A percentile compares a stretch with the other conserved stretches of the same genome.
phyloP scores from a whole-genome alignment of 2,329 filamentous ascomycete species.

The Aspergillus phoenicis region DNA sequence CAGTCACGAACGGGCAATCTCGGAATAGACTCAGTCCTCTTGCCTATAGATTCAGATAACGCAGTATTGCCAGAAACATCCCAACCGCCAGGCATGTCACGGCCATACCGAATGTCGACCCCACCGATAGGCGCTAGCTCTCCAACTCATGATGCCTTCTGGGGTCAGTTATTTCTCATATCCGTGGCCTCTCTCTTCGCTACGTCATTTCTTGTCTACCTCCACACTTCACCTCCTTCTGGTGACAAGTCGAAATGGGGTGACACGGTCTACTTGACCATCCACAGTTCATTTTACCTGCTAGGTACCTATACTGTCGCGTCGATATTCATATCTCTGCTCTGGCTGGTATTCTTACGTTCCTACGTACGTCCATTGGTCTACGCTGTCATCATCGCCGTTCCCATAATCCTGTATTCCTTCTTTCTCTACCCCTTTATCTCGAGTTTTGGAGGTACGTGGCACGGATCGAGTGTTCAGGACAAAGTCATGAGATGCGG shows the following conservation, averaged over 20 bases:
- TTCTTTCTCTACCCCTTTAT: constrained; percentile 92
- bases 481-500: constrained; percentile 88
- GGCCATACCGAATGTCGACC: constrained; percentile 59
- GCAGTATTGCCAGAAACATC: constrained; percentile 50
- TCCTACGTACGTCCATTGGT: constrained; percentile 88
- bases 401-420: constrained; percentile 81
- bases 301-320: constrained; percentile 89
- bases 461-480: constrained; percentile 76
- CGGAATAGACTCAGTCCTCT: constrained; percentile 44
- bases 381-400: constrained; percentile 75
- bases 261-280: constrained; percentile 89
- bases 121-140: constrained; percentile 66
- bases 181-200: constrained; percentile 80
- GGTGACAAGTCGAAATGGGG: constrained; percentile 70
- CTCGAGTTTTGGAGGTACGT: constrained; percentile 79
- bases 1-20: constrained; percentile 42
- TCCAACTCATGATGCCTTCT: constrained; percentile 85
- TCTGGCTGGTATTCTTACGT: constrained; percentile 86
- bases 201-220: constrained; percentile 83
- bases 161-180: constrained; percentile 87
- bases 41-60: constrained; percentile 56
- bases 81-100: constrained; percentile 52
- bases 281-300: constrained; percentile 84
- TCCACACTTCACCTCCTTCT: constrained; percentile 76
- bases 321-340: constrained; percentile 80